phyloP scores from a whole-genome alignment of 2,329 filamentous ascomycete species.

The Diaporthe velutina region DNA sequence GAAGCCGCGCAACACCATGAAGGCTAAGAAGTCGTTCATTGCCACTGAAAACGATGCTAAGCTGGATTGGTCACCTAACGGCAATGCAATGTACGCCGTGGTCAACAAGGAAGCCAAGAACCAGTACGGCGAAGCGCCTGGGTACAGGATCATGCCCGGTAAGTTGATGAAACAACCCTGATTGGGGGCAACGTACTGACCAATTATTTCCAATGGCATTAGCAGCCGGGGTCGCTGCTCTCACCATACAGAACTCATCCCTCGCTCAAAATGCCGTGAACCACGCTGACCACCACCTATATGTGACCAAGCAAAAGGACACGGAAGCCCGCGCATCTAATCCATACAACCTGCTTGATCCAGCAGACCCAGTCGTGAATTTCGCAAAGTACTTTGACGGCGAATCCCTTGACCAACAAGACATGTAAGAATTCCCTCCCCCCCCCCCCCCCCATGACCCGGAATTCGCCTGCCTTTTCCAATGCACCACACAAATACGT shows the following conservation, averaged over 20 bases:
- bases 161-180: slow-evolving; percentile 38
- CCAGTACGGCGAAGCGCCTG: slow-evolving; percentile 60
- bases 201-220: background rate
- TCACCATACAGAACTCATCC: slow-evolving; percentile 4
- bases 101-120: slow-evolving; percentile 61
- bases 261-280: background rate
- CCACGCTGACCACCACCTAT: slow-evolving; percentile 51
- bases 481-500: too few relatives aligned
- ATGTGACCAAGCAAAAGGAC: slow-evolving; percentile 60
- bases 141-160: slow-evolving; percentile 58
- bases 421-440: background rate
- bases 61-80: slow-evolving; percentile 57
- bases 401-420: slow-evolving; percentile 6
- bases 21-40: background rate
- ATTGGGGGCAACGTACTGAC: background rate
- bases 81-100: slow-evolving; percentile 57
- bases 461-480: background rate
- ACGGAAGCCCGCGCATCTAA: slow-evolving; percentile 42
- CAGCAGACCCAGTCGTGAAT: slow-evolving; percentile 5
- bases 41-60: background rate
- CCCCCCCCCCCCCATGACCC: background rate
- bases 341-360: background rate
- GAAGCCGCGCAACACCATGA: background rate
- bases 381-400: slow-evolving; percentile 12
- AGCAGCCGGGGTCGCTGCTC: slow-evolving; percentile 3